Evolutionary conservation across 2,329 filamentous ascomycete genomes (phyloP), one percentile per base, ranked within the genome.

Genomic region (Pseudogymnoascus sp.): DNA sequence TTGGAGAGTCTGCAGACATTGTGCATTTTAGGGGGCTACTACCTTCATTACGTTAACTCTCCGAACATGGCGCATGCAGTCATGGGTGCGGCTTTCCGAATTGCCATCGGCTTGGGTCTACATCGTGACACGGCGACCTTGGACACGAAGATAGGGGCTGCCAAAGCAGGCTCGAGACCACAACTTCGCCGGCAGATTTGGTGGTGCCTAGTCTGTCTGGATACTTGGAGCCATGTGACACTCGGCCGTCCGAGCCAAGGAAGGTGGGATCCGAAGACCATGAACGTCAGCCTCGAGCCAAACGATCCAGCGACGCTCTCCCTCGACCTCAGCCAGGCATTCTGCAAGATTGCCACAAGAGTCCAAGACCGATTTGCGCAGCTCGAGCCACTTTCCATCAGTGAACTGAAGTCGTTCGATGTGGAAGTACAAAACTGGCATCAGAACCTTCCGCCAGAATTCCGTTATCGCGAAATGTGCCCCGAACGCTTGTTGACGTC

Each of bases 141-240:
- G 59, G 35, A 38, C 9, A 60, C 38, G 9, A 38, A 38, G 33
- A 26, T 44, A 15, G 38, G 38, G 5, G 26, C 33, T 17, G 15
- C 23, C 1, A 44, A 60, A 9, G 31, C 59, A 17, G 38, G 59
- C 4, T 60, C 56, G 70, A 76, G 56, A 69, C 76, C 26, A 19
- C 50, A 33, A 29, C 50, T 56, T 33, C 50, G 50, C 2, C 50
- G 50, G 50, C 71, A 76, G 5, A 77, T 76, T 23, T 78, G 77
- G 77, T 78, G 77, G 77, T 76, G 77, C 60, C 66, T 78, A 26
- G 78, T 77, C 62, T 78, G 76, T 63, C 68, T 78, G 1, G 77
- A 78, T 67, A 71, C 76, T 0, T 78, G 77, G 77, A 56, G 50
- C 11, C 50, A 56, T 56, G 33, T 56, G 50, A 56, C 50, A 10